A percentile compares a stretch with the other conserved stretches of the same genome.
phyloP scores from a whole-genome alignment of 169 alveolate genomes.

The Plasmodium inui region DNA sequence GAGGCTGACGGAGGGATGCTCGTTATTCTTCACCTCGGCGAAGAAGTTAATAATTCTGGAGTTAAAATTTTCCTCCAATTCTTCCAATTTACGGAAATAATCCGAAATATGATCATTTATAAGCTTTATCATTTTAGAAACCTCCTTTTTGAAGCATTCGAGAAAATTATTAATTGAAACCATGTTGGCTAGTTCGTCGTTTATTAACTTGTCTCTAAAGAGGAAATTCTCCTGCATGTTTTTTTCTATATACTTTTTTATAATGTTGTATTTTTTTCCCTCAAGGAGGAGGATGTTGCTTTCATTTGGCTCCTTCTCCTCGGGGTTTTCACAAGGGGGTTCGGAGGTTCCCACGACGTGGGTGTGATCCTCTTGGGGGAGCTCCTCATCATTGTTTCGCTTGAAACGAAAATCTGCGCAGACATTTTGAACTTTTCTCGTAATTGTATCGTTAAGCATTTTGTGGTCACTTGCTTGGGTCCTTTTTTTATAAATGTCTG shows the following conservation, averaged over 20 bases:
- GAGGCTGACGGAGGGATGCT: slow-evolving; percentile 30
- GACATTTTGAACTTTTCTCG: slow-evolving; percentile 3
- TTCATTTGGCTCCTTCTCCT: not conserved
- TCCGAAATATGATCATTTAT: slow-evolving; percentile 43
- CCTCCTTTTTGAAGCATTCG: slow-evolving; percentile 27
- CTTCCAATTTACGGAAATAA: slow-evolving; percentile 57
- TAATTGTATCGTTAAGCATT: slow-evolving; percentile 11
- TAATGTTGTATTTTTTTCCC: slow-evolving; percentile 7
- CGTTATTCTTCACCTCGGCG: slow-evolving; percentile 66
- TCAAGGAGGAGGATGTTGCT: not conserved
- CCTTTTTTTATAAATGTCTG: slow-evolving; percentile 23
- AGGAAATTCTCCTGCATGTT: slow-evolving; percentile 49
- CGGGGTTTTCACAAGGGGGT: not conserved
- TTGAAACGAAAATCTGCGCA: slow-evolving; percentile 8
- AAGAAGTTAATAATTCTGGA: slow-evolving; percentile 50
- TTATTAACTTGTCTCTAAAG: slow-evolving; percentile 48
- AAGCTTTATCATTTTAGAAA: slow-evolving; percentile 37
- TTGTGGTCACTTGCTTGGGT: slow-evolving; percentile 11
- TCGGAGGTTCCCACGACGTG: not conserved
- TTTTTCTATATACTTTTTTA: slow-evolving; percentile 49
- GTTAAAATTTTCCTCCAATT: slow-evolving; percentile 37
- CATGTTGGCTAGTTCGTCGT: slow-evolving; percentile 40
- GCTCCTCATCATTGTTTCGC: not conserved
- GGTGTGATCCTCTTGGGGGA: not conserved
- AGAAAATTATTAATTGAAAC: slow-evolving; percentile 45